Evolutionary conservation across 2,329 filamentous ascomycete genomes (phyloP).

Genomic region (Chaetomium globosum): DNA sequence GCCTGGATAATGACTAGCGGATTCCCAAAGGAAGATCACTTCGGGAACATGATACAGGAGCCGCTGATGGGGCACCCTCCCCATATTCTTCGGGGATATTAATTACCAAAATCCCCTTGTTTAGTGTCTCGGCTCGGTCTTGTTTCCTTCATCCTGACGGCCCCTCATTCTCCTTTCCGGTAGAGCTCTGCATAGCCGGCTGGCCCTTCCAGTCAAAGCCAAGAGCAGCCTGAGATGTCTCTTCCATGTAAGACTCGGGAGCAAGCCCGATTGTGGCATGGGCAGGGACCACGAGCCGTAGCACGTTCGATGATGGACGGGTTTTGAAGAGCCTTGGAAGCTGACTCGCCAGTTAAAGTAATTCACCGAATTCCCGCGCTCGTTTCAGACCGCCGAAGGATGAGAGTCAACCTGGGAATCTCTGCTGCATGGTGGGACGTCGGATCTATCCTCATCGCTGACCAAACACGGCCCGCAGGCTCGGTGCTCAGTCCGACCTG

Average conservation of each 20-base stretch:
- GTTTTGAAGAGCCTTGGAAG: background rate
- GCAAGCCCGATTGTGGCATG: too few relatives aligned
- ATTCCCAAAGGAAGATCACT: background rate
- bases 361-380: background rate
- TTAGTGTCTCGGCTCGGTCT: conserved; percentile 9
- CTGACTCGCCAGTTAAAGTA: background rate
- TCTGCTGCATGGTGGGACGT: background rate
- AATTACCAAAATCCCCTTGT: conserved; percentile 9
- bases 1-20: conserved; percentile 11
- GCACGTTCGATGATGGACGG: background rate
- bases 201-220: background rate
- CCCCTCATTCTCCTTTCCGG: background rate
- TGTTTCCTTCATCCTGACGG: background rate
- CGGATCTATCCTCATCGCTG: background rate
- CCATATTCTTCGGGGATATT: conserved; percentile 11
- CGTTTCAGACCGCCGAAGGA: background rate
- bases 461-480: conserved; percentile 1
- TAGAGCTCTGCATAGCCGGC: background rate
- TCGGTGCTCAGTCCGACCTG: background rate
- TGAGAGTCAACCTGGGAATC: background rate
- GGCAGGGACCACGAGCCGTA: background rate
- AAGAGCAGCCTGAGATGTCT: background rate
- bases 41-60: conserved; percentile 10
- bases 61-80: background rate
- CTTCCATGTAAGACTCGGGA: background rate